Evolutionary conservation across 2,329 filamentous ascomycete species (phyloP), one percentile per base, ranked within the genome.

Genomic region (Trichoderma simmonsii): DNA sequence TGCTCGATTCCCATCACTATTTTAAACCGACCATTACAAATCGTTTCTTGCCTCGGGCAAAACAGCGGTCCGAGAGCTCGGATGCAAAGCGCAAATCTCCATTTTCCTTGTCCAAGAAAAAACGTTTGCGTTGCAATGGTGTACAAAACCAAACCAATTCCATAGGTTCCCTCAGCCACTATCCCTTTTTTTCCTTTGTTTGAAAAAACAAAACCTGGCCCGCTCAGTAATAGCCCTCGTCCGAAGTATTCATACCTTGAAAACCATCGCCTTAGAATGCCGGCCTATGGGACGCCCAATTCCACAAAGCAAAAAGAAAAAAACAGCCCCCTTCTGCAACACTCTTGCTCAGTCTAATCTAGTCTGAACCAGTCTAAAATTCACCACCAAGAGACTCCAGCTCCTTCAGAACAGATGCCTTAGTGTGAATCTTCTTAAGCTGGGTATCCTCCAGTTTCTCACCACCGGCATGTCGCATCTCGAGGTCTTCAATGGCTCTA

Each of bases 371-470:
- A 39, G 9, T 30, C 39, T 75, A 78, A 61, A 75, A 74, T 56
- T 81, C 80, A 72, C 73, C 77, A 74, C 80, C 80, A 69, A 95
- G 80, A 8, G 81, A 84, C 61, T 92, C 88, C 73, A 99, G 85
- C 84, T 99, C 96, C 83, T 92, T 93, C 74, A 95, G 86, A 72
- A 99, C 95, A 18, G 88, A 83, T 63, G 90, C 86, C 85, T 98
- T 97, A 26, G 94, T 98, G 71, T 90, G 89, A 77, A 99, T 99
- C 88, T 99, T 99, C 87, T 97, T 97, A 83, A 99, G 90, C 85
- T 99, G 96, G 36, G 96, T 99, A 79, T 98, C 95, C 84, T 99
- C 96, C 73, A 99, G 85, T 87, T 98, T 98, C 87, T 99, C 96
- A 6, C 95, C 95, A 39, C 92, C 91, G 3, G 95, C 96, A 76